Base-by-base conservation (phyloP, 306 rosid species). In the Dryas drummondii region DNA sequence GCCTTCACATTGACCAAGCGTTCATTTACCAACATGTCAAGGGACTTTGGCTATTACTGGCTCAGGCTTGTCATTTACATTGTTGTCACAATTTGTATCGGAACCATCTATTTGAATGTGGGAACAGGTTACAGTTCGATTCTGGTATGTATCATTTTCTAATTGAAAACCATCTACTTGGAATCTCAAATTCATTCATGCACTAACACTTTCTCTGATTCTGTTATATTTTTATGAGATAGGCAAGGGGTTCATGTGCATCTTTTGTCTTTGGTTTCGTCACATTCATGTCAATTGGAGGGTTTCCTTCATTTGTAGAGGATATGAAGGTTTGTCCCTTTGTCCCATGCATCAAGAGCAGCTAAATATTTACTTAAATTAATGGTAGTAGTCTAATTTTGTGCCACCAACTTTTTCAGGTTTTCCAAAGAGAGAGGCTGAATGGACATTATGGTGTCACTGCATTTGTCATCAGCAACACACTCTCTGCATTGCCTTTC, bases 191-290 rank as follows among this genome's bases (percentile, higher is more conserved):
- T 52, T 72, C 61, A 67, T 79, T 59, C 74, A 41, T 58, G 54
- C 15, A 47, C 60, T 66, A 11, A 72, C n/a, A 73, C 4, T 26
- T 56, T 49, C 22, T 41, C 3, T 27, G 37, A 1, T 42, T 42
- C 32, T 68, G 78, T 47, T 55, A 22, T 72, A 42, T 66, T 77
- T 48, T 0, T 60, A 46, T 75, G 75, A 16, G n/a, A 26, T 74
- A 94, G 99, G 99, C 99, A 66, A 92, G 98, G 59, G 98, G 99
- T 54, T 94, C 99, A 15, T 94, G 99, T 87, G 99, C 97, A 58
- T 94, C 98, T 40, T 94, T 94, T 68, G 97, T 94, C 17, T 92
- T 94, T 37, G 99, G 98, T 40, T 94, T 94, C 27, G 98, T 94
- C 41, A 94, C 99, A 0, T 94, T 94, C 86, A 90, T 90, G 98